Evolutionary conservation across 345 rosid genomes (phyloP).

Genomic region (Citrus inodora): DNA sequence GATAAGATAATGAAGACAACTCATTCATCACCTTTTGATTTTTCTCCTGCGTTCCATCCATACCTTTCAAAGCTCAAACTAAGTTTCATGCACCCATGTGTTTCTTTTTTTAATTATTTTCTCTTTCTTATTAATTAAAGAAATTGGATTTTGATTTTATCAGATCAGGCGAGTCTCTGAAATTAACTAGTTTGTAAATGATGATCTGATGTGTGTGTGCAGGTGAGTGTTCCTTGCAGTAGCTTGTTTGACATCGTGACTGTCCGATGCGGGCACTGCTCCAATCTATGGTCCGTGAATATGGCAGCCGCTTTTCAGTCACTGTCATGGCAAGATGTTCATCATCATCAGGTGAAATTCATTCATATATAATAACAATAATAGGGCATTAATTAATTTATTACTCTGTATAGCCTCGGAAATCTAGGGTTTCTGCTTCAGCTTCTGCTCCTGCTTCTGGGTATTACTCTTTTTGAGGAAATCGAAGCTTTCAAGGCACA

Average conservation of each 20-base stretch:
- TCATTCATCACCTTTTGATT: slow-evolving; percentile 20
- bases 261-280: slow-evolving; percentile 97
- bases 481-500: slow-evolving; percentile 18
- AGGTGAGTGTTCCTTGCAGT: slow-evolving; percentile 98
- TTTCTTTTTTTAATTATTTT: not conserved
- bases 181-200: too few relatives aligned
- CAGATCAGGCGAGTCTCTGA: not conserved
- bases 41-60: slow-evolving; percentile 6
- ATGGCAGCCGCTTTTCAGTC: slow-evolving; percentile 96
- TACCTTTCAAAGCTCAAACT: slow-evolving; percentile 10
- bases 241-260: slow-evolving; percentile 84
- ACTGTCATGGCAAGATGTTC: slow-evolving; percentile 60
- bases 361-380: too few relatives aligned
- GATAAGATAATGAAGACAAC: slow-evolving; percentile 31
- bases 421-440: slow-evolving; percentile 34
- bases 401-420: slow-evolving; percentile 16
- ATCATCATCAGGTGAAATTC: slow-evolving; percentile 40
- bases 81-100: not conserved
- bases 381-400: not conserved
- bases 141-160: too few relatives aligned
- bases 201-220: slow-evolving; percentile 12
- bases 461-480: slow-evolving; percentile 21
- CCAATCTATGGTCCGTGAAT: slow-evolving; percentile 93
- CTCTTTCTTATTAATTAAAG: not conserved
- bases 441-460: not conserved